A percentile compares a stretch with the other conserved stretches of the same genome.
Conservation (phyloP, 371 early-diverging fungal genomes). For the Parasitella parasitica region DNA sequence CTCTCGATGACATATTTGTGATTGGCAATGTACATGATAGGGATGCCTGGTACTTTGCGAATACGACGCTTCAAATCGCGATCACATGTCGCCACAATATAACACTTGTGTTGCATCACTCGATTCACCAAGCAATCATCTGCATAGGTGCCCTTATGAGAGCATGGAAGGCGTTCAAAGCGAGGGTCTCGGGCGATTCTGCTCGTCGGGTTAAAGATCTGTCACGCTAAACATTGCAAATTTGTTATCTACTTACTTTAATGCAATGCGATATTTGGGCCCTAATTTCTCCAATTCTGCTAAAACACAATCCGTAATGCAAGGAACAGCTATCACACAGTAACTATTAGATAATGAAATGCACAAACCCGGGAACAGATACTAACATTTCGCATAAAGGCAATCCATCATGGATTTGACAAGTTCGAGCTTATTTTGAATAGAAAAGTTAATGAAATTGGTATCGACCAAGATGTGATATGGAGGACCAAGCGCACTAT, state of each 20-base stretch:
- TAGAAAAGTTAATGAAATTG: conserved; percentile 99
- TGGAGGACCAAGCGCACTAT: conserved; percentile 96
- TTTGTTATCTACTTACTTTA: conserved; percentile 56
- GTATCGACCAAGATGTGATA: conserved; percentile 99
- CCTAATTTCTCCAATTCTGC: conserved; percentile 99
- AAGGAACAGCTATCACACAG: conserved; percentile 70
- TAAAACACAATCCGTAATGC: conserved; percentile 99
- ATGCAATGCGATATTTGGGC: conserved; percentile 94
- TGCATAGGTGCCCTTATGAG: conserved; percentile 99
- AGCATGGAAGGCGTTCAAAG: conserved; percentile 95
- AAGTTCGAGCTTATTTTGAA: conserved; percentile 98
- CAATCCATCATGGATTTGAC: conserved; percentile 98
- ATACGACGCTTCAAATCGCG: conserved; percentile 97
- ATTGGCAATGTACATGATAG: conserved; percentile 97
- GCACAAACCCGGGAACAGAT: background rate
- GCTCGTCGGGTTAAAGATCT: too few relatives aligned
- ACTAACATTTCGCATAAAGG: conserved; percentile 90
- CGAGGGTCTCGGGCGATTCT: conserved; percentile 95
- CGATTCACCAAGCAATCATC: conserved; percentile 99
- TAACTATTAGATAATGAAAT: background rate
- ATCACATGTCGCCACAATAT: conserved; percentile 99
- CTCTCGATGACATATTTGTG: conserved; percentile 96
- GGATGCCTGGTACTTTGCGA: conserved; percentile 98
- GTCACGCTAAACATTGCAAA: too few relatives aligned
- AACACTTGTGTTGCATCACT: conserved; percentile 96